Base-by-base conservation (phyloP, 805 yeast genomes). In the Zygoascus biomembranicola region DNA sequence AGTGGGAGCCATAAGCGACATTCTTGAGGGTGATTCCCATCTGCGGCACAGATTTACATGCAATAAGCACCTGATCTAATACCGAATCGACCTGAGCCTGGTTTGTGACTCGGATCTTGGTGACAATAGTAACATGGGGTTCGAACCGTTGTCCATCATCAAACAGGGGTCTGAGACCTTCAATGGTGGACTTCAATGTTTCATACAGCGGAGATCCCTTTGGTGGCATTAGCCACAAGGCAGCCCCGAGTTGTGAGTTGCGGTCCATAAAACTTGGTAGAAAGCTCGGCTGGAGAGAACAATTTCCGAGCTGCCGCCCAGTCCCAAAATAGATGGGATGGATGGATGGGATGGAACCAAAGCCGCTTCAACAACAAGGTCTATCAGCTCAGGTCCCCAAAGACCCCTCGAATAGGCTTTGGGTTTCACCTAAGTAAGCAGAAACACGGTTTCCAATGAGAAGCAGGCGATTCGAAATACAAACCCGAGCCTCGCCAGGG, bases 161-260 rank as follows among this genome's bases (percentile, higher is more conserved):
- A 62, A 87, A 85, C n/a, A 85, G 69, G 1, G 90, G 83, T 44
- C 77, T 78, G 37, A 87, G 66, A 9, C 89, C 82, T n/a, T 77
- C 71, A 66, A 84, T 82, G 39, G 84, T 71, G 18, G 85, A 78
- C 13, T 72, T 69, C 20, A 87, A 66, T 48, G 80, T 78, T 49
- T 82, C 87, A 60, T 77, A 66, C 20, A 83, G 69, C 35, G 76
- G 75, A 4, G 83, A 68, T 47, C 76, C 77, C 18, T 71, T 71
- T 52, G 73, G 77, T 1, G 95, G 95, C 65, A 84, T 81, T 45
- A 84, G 80, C 95, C 95, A 87, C 50, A 87, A 72, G 54, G 94
- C 82, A 49, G 82, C 77, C 26, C 75, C 75, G 75, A 71, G 63
- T 52, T 49, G 26, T 16, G 44, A n/a, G 26, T 42, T 18, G 19